phyloP scores from a whole-genome alignment of 2,329 filamentous ascomycete genomes.

The Xylariaceae sp. region DNA sequence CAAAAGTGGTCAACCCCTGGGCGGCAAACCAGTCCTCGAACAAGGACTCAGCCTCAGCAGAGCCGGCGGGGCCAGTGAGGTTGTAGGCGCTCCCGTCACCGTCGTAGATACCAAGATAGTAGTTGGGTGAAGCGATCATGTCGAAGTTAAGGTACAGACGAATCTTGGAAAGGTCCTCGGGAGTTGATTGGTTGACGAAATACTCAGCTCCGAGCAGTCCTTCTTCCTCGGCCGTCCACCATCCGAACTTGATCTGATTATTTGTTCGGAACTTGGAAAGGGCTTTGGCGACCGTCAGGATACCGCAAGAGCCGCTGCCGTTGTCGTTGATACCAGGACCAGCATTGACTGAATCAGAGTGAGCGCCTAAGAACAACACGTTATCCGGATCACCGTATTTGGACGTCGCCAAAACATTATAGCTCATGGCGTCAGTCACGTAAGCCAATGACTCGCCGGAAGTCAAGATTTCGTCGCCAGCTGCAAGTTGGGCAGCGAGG shows the following conservation, averaged over 20 bases:
- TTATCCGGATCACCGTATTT: constrained; percentile 55
- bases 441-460: constrained; percentile 25
- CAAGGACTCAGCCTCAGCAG: constrained; percentile 48
- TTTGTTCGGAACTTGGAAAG: constrained; percentile 54
- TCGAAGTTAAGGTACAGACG: constrained; percentile 60
- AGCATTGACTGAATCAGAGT: constrained; percentile 57
- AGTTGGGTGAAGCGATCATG: constrained; percentile 58
- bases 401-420: constrained; percentile 59
- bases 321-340: constrained; percentile 67
- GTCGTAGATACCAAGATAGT: constrained; percentile 43
- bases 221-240: constrained; percentile 62
- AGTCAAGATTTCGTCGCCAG: constrained; percentile 15
- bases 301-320: constrained; percentile 54
- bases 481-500: constrained; percentile 7
- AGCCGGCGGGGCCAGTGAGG: constrained; percentile 50
- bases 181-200: constrained; percentile 46
- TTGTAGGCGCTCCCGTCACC: constrained; percentile 54
- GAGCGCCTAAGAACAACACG: constrained; percentile 55
- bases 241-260: constrained; percentile 60
- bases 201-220: constrained; percentile 58
- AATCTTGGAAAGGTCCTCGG: constrained; percentile 50
- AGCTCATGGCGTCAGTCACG: constrained; percentile 29
- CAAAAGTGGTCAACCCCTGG: constrained; percentile 48
- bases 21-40: constrained; percentile 47
- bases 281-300: constrained; percentile 57